Base-by-base conservation (phyloP, 306 rosid species). In the Canavalia ensiformis region DNA sequence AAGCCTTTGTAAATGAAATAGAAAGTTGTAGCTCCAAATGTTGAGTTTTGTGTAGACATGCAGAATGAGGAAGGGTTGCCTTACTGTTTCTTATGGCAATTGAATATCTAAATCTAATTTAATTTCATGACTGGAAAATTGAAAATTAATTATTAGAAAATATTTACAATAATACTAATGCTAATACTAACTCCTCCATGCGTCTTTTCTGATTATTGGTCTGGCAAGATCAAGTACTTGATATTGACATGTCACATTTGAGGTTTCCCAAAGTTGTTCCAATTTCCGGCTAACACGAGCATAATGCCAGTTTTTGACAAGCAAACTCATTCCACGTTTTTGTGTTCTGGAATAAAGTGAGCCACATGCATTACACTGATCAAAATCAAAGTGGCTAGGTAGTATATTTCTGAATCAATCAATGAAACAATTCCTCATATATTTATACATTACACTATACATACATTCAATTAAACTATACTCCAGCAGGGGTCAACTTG, bases 1-100 rank as follows among this genome's bases (percentile, higher is more conserved):
- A 18, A 18, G 25, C 25, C 25, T 18, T 18, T 72, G 82, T 85
- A 86, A 76, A 86, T 72, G 80, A 87, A 80, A 41, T 25, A 41
- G 39, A 74, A 57, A 57, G 28, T 51, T 39, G 46, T 82, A 82
- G 90, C 86, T 90, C 47, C 97, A 90, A 91, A 94, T 91, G 90
- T 92, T 91, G 88, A 18, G 25, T 18, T 18, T 18, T 18, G 25
- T 18, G 25, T 18, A 18, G 25, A 18, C 25, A 18, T 18, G 25
- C 25, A 18, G 25, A 18, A 18, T 18, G 25, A 18, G 25, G 25
- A 18, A 18, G 25, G 25, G 25, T 18, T 18, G 25, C 0, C 25
- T 18, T 81, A 42, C 56, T 13, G 55, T 63, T 74, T 68, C 59
- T 76, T 76, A 51, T 57, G 64, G 83, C 86, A 73, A 77, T 66